Percentiles rank a stretch among this genome's conserved stretches.
Conservation (phyloP, 2,329 filamentous ascomycete species). For the Rhynchosporium secalis region DNA sequence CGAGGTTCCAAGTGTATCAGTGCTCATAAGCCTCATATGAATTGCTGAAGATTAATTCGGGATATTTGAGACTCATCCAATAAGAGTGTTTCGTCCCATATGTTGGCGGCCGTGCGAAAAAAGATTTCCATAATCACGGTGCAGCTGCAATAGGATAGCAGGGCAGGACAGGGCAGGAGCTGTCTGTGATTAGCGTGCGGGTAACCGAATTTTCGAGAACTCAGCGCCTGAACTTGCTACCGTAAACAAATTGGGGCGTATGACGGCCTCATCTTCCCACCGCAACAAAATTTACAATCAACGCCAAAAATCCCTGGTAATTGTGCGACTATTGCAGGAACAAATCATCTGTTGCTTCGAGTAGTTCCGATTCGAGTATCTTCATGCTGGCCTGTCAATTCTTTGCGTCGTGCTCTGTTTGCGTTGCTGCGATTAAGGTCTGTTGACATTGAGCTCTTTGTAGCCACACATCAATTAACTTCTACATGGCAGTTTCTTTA, state of each 20-base stretch:
- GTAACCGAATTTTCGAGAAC: neutral
- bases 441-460: constrained; percentile 18
- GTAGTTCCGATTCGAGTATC: constrained; percentile 11
- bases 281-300: neutral
- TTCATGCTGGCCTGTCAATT: constrained; percentile 17
- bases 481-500: constrained; percentile 24
- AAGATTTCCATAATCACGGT: constrained; percentile 12
- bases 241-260: constrained; percentile 10
- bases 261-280: neutral
- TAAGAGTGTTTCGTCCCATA: neutral
- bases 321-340: constrained; percentile 5
- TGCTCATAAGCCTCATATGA: constrained; percentile 3
- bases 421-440: constrained; percentile 10
- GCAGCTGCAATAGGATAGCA: constrained; percentile 17
- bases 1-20: neutral
- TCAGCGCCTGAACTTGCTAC: neutral
- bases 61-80: constrained; percentile 18
- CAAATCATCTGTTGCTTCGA: constrained; percentile 5
- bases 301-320: constrained; percentile 2
- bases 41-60: constrained; percentile 18
- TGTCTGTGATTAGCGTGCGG: neutral
- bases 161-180: neutral
- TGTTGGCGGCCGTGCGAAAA: neutral
- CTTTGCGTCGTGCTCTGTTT: constrained; percentile 15
- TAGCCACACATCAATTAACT: constrained; percentile 5